Base-by-base conservation (phyloP, 805 yeast species). In the Candida boleticola region DNA sequence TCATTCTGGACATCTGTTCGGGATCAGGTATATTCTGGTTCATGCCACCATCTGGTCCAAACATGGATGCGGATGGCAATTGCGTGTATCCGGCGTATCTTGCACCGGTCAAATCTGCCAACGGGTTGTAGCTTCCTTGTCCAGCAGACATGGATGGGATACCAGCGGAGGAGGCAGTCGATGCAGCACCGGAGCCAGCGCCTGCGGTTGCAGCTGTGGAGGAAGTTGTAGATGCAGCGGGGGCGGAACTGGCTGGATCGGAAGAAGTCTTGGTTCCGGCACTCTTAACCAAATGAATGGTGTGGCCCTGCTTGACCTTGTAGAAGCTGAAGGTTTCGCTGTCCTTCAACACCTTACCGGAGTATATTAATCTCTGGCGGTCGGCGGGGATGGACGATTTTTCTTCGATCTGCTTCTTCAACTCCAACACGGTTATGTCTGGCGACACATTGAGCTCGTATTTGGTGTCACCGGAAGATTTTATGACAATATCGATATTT, bases 11-110 rank as follows among this genome's bases (percentile, higher is more conserved):
- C 64, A 92, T 59, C 47, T 86, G 89, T 39, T 84, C 90, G 37
- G 87, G 85, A 52, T 80, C 82, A 10, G 95, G 90, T 53, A 83
- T 67, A 36, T 77, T 79, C 11, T 53, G 50, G 33, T 82, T 82
- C 87, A 85, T 79, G 14, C 97, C 98, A 31, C 95, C 96, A 61
- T 90, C 97, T 21, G 96, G 90, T 1, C 97, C 97, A 68, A 92
- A 89, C 85, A 88, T 77, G 36, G 83, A 79, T 1, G 89, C 88
- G 3, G 86, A 76, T 4, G 99, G 98, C 63, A 93, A 72, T 54
- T 89, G 90, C 5, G 89, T 77, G 53, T 80, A 82, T 1, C 99
- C 99, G 2, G 98, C 97, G 57, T 89, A 93, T 41, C 97, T 79
- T 1, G 98, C 98, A 38, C 96, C 92, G 0, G 98, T 92, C 49